These are phyloP conservation scores for Ascomycota sp. DNA, from an alignment of 2,329 filamentous ascomycete genomes.

Conservation along the genomic window DNA sequence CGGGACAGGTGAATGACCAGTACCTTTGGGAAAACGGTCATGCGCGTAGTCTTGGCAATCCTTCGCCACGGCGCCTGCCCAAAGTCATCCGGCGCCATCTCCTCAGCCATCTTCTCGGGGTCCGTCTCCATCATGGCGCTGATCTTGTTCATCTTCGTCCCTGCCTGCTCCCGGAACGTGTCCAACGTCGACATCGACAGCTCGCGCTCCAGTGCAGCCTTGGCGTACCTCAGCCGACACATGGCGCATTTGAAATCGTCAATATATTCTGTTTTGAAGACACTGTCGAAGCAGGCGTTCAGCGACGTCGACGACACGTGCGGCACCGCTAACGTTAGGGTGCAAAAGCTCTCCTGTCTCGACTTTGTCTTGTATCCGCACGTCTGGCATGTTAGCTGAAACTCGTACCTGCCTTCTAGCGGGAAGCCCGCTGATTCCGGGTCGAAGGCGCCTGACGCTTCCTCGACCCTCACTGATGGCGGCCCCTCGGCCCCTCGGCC, in stretches of 20 bases:
- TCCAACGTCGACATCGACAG: conserved; percentile 32
- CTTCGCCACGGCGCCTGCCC: conserved; percentile 58
- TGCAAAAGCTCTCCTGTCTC: conserved; percentile 70
- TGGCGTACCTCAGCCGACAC: conserved; percentile 69
- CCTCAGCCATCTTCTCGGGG: conserved; percentile 57
- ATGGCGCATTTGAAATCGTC: conserved; percentile 93
- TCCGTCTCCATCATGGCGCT: conserved; percentile 53
- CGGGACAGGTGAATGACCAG: conserved; percentile 82
- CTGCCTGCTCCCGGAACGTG: conserved; percentile 27
- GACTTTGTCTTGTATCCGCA: conserved; percentile 82
- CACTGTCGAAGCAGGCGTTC: conserved; percentile 75
- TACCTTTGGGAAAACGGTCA: conserved; percentile 74
- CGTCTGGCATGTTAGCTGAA: conserved; percentile 81
- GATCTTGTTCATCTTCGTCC: conserved; percentile 42
- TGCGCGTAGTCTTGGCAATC: conserved; percentile 74
- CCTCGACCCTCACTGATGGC: too few relatives aligned
- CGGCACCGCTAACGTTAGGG: conserved; percentile 78
- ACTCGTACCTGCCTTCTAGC: conserved; percentile 78
- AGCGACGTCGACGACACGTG: conserved; percentile 64
- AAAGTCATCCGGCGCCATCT: conserved; percentile 53
- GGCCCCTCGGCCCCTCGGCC: too few relatives aligned
- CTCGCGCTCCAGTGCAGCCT: conserved; percentile 41
- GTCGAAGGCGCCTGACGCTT: too few relatives aligned
- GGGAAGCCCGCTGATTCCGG: too few relatives aligned
- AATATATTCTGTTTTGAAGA: conserved; percentile 89